A percentile compares a stretch with the other conserved stretches of the same genome.
These are phyloP conservation scores for Plasmodium chabaudi DNA, from an alignment of 169 alveolate genomes.

Conservation along the genomic window DNA sequence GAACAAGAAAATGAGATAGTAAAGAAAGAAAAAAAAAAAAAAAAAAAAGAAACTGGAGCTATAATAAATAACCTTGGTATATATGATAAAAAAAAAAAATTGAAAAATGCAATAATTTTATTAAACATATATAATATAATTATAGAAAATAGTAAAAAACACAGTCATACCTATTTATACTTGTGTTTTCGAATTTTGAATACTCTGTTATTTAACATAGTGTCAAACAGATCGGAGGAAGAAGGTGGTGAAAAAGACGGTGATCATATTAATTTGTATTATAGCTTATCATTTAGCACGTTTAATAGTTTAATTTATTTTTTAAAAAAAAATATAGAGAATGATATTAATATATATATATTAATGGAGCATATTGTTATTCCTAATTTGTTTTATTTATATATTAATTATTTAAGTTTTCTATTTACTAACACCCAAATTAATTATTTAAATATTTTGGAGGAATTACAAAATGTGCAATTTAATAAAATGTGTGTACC, in stretches of 20 bases:
- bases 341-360: conserved; percentile 63
- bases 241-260: background rate
- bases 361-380: conserved; percentile 50
- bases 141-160: conserved; percentile 48
- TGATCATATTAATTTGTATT: background rate
- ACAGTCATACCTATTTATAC: conserved; percentile 59
- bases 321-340: conserved; percentile 40
- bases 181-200: conserved; percentile 57
- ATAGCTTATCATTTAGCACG: conserved; percentile 26
- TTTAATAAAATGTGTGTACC: conserved; percentile 3
- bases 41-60: background rate
- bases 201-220: conserved; percentile 29
- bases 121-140: conserved; percentile 65
- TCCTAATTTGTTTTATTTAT: conserved; percentile 45
- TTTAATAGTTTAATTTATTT: conserved; percentile 37
- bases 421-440: conserved; percentile 4
- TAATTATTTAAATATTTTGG: background rate
- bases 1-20: background rate
- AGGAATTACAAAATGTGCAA: background rate
- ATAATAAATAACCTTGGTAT: conserved; percentile 43
- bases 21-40: too few relatives aligned
- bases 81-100: conserved; percentile 42
- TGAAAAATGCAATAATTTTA: conserved; percentile 47
- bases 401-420: conserved; percentile 25
- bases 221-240: background rate